Percentiles rank a stretch among this genome's conserved stretches.
phyloP scores from a whole-genome alignment of 1,139 yeast genomes.

The Candida tunisiensis region DNA sequence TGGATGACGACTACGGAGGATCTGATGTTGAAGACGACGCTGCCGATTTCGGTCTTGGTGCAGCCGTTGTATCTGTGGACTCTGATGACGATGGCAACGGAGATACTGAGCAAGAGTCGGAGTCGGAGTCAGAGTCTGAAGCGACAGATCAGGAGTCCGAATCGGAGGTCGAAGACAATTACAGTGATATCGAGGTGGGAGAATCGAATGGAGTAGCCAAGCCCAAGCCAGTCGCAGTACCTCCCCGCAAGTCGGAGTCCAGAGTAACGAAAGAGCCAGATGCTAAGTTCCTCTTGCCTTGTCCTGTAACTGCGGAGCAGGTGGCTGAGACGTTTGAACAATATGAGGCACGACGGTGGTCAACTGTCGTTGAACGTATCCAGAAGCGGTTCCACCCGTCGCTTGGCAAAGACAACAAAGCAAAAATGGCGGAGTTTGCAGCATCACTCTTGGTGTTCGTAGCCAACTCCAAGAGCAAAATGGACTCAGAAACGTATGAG shows the following conservation, averaged over 20 bases:
- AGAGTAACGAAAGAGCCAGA: too few species aligned
- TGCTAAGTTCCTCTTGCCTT: slow-evolving; percentile 20
- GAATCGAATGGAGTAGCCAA: slow-evolving; percentile 4
- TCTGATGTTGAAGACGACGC: slow-evolving; percentile 8
- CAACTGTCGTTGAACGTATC: slow-evolving; percentile 34
- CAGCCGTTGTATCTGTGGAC: slow-evolving; percentile 12
- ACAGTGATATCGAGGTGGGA: slow-evolving; percentile 5
- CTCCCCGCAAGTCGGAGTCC: too few species aligned
- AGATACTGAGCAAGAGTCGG: slow-evolving; percentile 6
- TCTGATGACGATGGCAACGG: slow-evolving; percentile 9
- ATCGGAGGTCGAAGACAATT: slow-evolving; percentile 10
- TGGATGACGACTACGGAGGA: slow-evolving; percentile 26
- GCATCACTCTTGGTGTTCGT: slow-evolving; percentile 49
- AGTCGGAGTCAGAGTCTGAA: slow-evolving; percentile 3
- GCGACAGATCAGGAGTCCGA: slow-evolving; percentile 21
- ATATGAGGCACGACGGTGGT: slow-evolving; percentile 27
- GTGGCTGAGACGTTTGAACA: slow-evolving; percentile 25
- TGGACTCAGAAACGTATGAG: slow-evolving; percentile 23
- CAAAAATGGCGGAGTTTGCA: slow-evolving; percentile 48
- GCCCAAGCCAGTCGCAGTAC: slow-evolving; percentile 8
- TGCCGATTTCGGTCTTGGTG: slow-evolving; percentile 9
- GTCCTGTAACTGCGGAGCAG: slow-evolving; percentile 45
- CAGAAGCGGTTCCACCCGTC: slow-evolving; percentile 56
- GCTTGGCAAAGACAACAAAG: slow-evolving; percentile 69
- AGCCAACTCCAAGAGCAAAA: slow-evolving; percentile 23